Percentiles rank a stretch among this genome's conserved stretches.
Conservation (phyloP, 2,329 filamentous ascomycete genomes). For the Claviceps cyperi region DNA sequence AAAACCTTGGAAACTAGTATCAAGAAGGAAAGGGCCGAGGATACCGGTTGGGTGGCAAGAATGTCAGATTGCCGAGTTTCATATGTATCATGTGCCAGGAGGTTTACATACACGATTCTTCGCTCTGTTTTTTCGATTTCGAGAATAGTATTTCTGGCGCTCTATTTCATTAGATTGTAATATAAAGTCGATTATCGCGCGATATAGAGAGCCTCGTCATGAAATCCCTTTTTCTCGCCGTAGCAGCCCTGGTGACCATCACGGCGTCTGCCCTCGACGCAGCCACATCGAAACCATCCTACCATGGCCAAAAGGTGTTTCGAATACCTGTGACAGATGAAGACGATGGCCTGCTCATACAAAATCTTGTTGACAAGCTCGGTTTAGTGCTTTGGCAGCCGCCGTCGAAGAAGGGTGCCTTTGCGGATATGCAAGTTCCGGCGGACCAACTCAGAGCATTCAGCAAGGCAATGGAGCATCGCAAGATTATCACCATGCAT, state of each 20-base stretch:
- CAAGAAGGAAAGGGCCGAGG: too few species aligned
- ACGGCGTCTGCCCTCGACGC: not conserved
- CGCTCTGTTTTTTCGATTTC: too few species aligned
- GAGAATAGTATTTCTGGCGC: too few species aligned
- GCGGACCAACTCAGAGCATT: conserved; percentile 21
- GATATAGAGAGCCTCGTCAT: not conserved
- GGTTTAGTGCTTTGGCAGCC: conserved; percentile 24
- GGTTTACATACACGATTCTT: too few species aligned
- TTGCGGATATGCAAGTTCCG: conserved; percentile 27
- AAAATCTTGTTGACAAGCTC: conserved; percentile 19
- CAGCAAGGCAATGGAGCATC: conserved; percentile 14
- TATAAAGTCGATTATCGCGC: too few species aligned
- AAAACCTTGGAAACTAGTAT: too few species aligned
- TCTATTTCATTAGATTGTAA: too few species aligned
- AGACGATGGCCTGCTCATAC: conserved; percentile 17
- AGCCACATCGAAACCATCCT: conserved; percentile 13
- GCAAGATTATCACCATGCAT: conserved; percentile 22
- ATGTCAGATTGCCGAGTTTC: too few species aligned
- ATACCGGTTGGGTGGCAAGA: too few species aligned
- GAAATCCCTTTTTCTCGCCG: not conserved
- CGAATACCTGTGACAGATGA: conserved; percentile 22
- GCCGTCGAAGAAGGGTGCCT: conserved; percentile 15
- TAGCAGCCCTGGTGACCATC: not conserved
- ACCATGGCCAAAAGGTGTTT: conserved; percentile 30
- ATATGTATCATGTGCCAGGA: too few species aligned